These are phyloP conservation scores for Cerrena zonata DNA, from an alignment of 1,284 basidiomycete species.

Conservation along the genomic window DNA sequence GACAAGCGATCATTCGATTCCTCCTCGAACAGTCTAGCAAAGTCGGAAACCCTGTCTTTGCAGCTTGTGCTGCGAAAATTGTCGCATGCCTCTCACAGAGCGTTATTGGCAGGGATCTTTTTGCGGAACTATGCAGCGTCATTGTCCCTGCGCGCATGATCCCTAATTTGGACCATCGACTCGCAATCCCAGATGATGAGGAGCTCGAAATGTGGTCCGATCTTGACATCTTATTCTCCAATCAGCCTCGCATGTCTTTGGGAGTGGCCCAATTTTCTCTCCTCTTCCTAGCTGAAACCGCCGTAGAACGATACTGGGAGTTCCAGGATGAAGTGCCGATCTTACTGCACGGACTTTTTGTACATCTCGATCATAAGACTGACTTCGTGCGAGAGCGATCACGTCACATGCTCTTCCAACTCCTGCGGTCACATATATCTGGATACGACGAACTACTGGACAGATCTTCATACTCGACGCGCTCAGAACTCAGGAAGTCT, in stretches of 20 bases:
- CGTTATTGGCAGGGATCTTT: conserved; percentile 66
- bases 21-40: conserved; percentile 84
- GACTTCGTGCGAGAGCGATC: conserved; percentile 67
- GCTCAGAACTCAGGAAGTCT: conserved; percentile 43
- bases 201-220: conserved; percentile 72
- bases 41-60: conserved; percentile 74
- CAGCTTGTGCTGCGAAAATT: conserved; percentile 76
- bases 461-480: conserved; percentile 41
- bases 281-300: conserved; percentile 79
- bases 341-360: conserved; percentile 77
- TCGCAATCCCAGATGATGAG: conserved; percentile 60
- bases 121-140: conserved; percentile 79
- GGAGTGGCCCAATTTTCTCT: conserved; percentile 84
- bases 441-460: conserved; percentile 65
- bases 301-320: conserved; percentile 76
- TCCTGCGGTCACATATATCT: conserved; percentile 73
- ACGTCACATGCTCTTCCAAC: conserved; percentile 72
- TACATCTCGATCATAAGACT: conserved; percentile 77
- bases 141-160: conserved; percentile 83
- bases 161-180: conserved; percentile 66
- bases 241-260: conserved; percentile 62
- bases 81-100: conserved; percentile 83
- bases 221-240: conserved; percentile 67
- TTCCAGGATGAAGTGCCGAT: conserved; percentile 64
- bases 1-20: conserved; percentile 77